These are phyloP conservation scores for Taphrina pruni DNA, from an alignment of 1,139 yeast genomes.

Conservation along the genomic window DNA sequence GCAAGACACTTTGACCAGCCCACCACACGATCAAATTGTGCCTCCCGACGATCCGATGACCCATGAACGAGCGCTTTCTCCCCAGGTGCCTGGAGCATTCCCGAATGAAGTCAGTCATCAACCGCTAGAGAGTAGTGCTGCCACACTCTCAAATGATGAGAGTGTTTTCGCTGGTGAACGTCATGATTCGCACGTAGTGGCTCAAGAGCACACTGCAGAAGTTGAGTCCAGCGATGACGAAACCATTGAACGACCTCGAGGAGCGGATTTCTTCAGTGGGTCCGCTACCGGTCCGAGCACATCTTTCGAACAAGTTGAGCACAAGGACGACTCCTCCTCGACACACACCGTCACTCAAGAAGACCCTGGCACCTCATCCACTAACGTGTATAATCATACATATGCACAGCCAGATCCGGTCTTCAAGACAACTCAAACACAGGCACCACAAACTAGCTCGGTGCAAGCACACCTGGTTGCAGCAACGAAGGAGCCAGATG, in stretches of 20 bases:
- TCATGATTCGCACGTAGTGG: background rate
- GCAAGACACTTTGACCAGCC: conserved; percentile 18
- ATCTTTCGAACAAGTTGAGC: background rate
- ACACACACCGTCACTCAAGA: conserved; percentile 7
- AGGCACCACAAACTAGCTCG: background rate
- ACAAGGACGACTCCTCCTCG: conserved; percentile 9
- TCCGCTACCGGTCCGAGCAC: background rate
- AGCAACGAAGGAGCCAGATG: conserved; percentile 13
- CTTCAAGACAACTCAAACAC: background rate
- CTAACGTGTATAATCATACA: background rate
- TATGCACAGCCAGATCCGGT: background rate
- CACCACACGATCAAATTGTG: conserved; percentile 30
- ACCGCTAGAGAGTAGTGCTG: background rate
- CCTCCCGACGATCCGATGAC: background rate
- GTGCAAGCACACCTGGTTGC: background rate
- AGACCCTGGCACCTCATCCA: background rate
- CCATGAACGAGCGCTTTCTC: background rate
- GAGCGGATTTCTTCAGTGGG: conserved; percentile 21
- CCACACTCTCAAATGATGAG: background rate
- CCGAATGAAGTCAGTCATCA: background rate
- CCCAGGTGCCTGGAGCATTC: conserved; percentile 22
- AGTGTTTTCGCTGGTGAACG: background rate
- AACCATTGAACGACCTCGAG: conserved; percentile 30
- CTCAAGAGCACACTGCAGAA: conserved; percentile 24
- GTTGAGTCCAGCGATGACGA: conserved; percentile 38